Base-by-base conservation (phyloP, 306 rosid genomes). In the Citrullus amarus region DNA sequence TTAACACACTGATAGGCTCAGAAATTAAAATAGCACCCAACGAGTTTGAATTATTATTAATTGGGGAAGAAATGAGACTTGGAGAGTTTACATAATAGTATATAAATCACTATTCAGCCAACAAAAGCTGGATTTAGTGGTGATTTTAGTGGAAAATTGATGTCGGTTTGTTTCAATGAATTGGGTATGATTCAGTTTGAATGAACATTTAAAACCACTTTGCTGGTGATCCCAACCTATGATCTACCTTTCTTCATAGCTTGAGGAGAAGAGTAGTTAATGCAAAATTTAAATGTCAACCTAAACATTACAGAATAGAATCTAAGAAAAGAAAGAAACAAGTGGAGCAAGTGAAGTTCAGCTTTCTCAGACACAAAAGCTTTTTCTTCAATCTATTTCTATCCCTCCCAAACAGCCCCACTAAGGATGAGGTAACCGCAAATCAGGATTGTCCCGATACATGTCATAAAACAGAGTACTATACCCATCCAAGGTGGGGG, bases 401-500 rank as follows among this genome's bases (percentile, higher is more conserved):
- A 68, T 51, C 60, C 60, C 15, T 73, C 59, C 77, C 25, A 54
- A 73, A 51, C 77, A 73, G 44, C 60, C 63, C 78, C 63, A 53
- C 78, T 32, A 34, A 74, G 58, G 78, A 51, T 55, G 79, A 72
- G 87, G 82, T 83, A 79, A 80, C 70, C 74, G 36, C 36, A 83
- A 83, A 79, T 79, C 81, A 66, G 61, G 80, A 32, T 34, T 30
- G 44, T 41, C 66, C 38, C 58, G 67, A 53, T 63, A 34, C 59
- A 83, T 68, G 82, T 65, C 79, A 75, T 57, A 39, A 76, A 78
- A 57, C 59, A 78, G 17, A 78, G 77, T 83, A 82, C 79, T 81
- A 83, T 74, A 62, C 82, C 81, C 82, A 86, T 81, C 81, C 59
- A 80, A 71, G 87, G 86, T 62, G 85, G 75, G 86, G 81, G 74